A percentile compares a stretch with the other conserved stretches of the same genome.
Conservation (phyloP, 305 asterid species). For the Solanum hybrid region DNA sequence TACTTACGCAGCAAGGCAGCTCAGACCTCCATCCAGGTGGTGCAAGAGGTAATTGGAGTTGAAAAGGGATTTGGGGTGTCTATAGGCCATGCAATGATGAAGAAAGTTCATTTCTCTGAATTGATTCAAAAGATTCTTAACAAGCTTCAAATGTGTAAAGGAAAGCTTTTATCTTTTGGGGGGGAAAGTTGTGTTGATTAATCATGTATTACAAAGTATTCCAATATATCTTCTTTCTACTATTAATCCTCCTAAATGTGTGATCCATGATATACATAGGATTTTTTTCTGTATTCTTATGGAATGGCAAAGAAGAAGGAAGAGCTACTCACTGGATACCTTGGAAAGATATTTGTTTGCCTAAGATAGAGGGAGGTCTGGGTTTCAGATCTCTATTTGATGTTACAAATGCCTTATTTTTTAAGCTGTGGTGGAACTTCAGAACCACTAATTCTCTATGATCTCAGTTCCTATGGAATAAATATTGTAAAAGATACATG, state of each 20-base stretch:
- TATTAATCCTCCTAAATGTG: neutral
- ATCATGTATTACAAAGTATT: neutral
- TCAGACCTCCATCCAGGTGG: neutral
- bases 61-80: neutral
- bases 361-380: neutral
- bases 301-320: neutral
- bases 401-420: neutral
- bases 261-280: neutral
- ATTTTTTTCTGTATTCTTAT: neutral
- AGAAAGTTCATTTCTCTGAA: no score
- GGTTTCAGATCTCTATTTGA: neutral
- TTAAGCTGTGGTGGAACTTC: neutral
- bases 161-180: neutral
- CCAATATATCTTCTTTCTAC: neutral
- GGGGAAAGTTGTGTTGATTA: neutral
- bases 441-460: neutral
- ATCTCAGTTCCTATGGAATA: neutral
- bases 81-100: neutral
- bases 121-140: neutral
- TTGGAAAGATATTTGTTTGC: neutral
- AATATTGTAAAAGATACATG: neutral
- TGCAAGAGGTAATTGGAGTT: neutral
- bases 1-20: neutral
- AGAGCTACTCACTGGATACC: neutral
- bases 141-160: neutral